Percentiles rank a stretch among this genome's conserved stretches.
Conservation (phyloP, 2,329 filamentous ascomycete species). For the Aspergillus sp. region DNA sequence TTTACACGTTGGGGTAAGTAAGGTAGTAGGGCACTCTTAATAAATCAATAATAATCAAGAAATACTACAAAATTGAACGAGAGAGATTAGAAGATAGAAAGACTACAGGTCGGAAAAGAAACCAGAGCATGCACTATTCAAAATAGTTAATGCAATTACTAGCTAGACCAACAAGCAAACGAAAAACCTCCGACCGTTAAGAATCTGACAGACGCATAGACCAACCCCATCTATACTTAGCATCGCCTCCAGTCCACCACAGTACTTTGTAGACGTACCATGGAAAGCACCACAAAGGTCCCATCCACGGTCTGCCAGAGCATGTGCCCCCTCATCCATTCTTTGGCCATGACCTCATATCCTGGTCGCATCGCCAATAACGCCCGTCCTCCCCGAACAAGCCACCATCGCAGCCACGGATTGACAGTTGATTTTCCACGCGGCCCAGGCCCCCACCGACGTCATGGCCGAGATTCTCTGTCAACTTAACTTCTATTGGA, state of each 20-base stretch:
- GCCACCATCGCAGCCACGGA: neutral
- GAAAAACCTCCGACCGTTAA: neutral
- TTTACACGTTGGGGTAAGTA: too few species aligned
- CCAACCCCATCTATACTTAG: neutral
- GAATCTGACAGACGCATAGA: neutral
- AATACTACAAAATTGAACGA: neutral
- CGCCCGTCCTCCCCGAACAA: neutral
- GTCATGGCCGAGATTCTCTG: neutral
- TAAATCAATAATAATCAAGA: too few species aligned
- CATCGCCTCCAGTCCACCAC: neutral
- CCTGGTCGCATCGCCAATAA: neutral
- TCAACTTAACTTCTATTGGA: too few species aligned
- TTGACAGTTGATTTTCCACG: neutral
- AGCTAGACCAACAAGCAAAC: neutral
- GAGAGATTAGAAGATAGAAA: neutral
- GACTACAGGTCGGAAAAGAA: too few species aligned
- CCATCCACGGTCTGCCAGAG: neutral
- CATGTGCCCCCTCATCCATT: neutral
- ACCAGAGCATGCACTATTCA: too few species aligned
- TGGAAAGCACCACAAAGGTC: neutral
- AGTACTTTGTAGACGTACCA: neutral
- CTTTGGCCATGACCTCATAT: neutral
- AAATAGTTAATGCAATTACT: too few species aligned
- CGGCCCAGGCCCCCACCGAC: neutral
- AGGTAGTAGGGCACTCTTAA: too few species aligned